Evolutionary conservation across 2,329 filamentous ascomycete genomes (phyloP), one percentile per base, ranked within the genome.

Genomic region (Coniochaeta hoffmannii): DNA sequence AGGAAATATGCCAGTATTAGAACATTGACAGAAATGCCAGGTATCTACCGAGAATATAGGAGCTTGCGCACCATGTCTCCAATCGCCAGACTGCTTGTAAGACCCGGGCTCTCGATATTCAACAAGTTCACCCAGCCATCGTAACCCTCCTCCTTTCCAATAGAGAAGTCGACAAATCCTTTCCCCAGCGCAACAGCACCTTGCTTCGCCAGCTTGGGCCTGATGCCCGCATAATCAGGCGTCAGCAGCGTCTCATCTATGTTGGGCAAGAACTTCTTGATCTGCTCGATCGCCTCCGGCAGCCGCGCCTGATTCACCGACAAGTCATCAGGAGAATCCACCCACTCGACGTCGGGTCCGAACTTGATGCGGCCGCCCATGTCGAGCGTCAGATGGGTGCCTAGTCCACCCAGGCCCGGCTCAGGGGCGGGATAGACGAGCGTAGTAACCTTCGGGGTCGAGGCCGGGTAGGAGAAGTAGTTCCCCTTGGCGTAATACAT

Each of bases 341-440:
- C 87, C 94, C 94, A 97, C 69, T 97, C 90, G 14, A 97, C 88
- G 66, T 99, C 94, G 0, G 94, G 94, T 0, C 94, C 94, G 69
- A 99, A 99, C 35, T 90, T 87, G 44, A 97, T 80, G 1, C 89
- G 83, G 0, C 93, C 92, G 0, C 77, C 81, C 72, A 97, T 80
- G 69, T 99, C 94, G 56, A 97, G 80, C 1, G 94, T 99, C 17
- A 99, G 76, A 70, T 99, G 94, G 0, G 94, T 97, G 50, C 94
- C 94, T 0, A 99, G 75, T 0, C 94, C 93, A 53, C 84, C 92
- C 22, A 86, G 82, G 1, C 92, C 92, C 0, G 91, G 88, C 9
- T 88, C 77, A 0, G 93, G 91, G 0, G 88, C 91, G 0, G 94
- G 94, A 66, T 97, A 99, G 53, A 99, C 78, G 22, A 99, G 82